Conservation (phyloP, 2,329 filamentous ascomycete genomes). For the Mollisiaceae sp. region DNA sequence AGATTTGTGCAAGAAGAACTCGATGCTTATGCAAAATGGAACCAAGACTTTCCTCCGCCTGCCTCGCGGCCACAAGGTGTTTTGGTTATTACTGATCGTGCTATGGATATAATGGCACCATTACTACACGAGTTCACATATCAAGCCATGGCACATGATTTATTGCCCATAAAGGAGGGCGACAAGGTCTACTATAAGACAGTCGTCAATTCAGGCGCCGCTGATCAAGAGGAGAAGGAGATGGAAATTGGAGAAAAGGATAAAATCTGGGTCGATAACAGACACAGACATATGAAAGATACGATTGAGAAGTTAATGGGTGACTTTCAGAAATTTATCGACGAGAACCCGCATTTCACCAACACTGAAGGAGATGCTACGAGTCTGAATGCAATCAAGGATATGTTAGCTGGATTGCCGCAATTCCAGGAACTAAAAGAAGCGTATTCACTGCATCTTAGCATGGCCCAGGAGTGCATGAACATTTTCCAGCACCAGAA, state of each 20-base stretch:
- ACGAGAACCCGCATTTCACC: conserved; percentile 90
- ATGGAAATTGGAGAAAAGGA: conserved; percentile 92
- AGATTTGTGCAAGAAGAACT: conserved; percentile 91
- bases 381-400: conserved; percentile 88
- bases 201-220: conserved; percentile 73
- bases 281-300: conserved; percentile 97
- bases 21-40: conserved; percentile 84
- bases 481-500: conserved; percentile 86
- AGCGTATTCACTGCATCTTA: conserved; percentile 90
- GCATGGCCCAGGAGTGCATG: conserved; percentile 98
- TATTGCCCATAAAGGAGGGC: conserved; percentile 84
- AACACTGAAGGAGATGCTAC: conserved; percentile 71
- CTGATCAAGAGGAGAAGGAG: conserved; percentile 79
- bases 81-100: conserved; percentile 86
- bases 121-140: conserved; percentile 97
- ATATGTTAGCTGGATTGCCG: conserved; percentile 93
- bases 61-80: conserved; percentile 79
- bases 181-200: conserved; percentile 90
- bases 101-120: conserved; percentile 89
- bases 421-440: conserved; percentile 97
- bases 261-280: conserved; percentile 92
- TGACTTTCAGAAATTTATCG: conserved; percentile 91
- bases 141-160: conserved; percentile 96
- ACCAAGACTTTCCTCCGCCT: conserved; percentile 83
- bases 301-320: conserved; percentile 91